These are phyloP conservation scores for Hyphopichia pseudoburtonii DNA, from an alignment of 1,139 yeast species.

Conservation along the genomic window DNA sequence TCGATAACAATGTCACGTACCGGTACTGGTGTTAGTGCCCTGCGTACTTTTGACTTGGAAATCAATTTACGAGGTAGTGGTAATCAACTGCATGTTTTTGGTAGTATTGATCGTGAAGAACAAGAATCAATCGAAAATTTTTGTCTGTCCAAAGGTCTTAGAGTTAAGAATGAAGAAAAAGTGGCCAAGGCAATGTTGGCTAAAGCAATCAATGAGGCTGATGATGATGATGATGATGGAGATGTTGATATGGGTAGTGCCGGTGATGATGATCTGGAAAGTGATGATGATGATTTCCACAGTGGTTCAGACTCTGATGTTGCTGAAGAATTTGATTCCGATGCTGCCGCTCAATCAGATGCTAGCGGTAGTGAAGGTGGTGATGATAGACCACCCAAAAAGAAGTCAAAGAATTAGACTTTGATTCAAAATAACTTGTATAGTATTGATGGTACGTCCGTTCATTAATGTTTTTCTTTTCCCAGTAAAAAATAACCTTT, in stretches of 20 bases:
- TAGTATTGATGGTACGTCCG: no score
- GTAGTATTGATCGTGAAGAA: slow-evolving; percentile 88
- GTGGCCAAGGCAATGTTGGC: slow-evolving; percentile 81
- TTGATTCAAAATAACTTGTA: background rate
- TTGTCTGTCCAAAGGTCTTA: slow-evolving; percentile 73
- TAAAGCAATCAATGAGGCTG: slow-evolving; percentile 71
- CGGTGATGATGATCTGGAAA: slow-evolving; percentile 67
- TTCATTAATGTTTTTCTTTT: no score
- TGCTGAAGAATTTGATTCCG: slow-evolving; percentile 88
- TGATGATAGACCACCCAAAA: slow-evolving; percentile 44
- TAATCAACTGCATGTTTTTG: slow-evolving; percentile 75
- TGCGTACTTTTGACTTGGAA: slow-evolving; percentile 91
- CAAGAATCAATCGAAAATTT: slow-evolving; percentile 76
- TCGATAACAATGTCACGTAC: slow-evolving; percentile 84
- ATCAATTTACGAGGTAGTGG: slow-evolving; percentile 61
- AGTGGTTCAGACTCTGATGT: slow-evolving; percentile 66
- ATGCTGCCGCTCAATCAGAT: slow-evolving; percentile 46
- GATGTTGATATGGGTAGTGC: slow-evolving; percentile 76
- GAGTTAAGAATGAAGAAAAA: slow-evolving; percentile 85
- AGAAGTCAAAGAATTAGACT: slow-evolving; percentile 38
- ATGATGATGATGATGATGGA: slow-evolving; percentile 56
- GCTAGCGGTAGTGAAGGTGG: slow-evolving; percentile 34
- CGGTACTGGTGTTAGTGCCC: slow-evolving; percentile 74
- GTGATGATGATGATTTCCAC: slow-evolving; percentile 67
- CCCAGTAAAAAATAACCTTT: no score